Evolutionary conservation across 2,329 filamentous ascomycete species (phyloP).

Genomic region (Colletotrichum sp.): DNA sequence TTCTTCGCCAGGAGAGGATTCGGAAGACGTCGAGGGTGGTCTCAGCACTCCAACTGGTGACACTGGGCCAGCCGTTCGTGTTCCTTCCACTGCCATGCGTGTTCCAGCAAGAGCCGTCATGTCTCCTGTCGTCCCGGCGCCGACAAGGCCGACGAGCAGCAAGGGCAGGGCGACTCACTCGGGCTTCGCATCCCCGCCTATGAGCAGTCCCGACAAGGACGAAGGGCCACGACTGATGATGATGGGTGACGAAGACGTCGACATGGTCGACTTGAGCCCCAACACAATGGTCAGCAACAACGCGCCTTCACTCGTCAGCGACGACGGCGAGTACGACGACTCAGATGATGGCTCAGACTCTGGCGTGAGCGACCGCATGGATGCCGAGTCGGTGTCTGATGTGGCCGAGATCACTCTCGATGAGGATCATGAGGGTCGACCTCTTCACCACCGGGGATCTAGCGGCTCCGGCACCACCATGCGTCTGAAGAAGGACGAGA

Average conservation of each 20-base stretch:
- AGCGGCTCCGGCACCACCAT: slow-evolving; percentile 41
- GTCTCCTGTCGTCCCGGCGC: slow-evolving; percentile 48
- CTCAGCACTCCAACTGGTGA: slow-evolving; percentile 26
- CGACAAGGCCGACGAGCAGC: slow-evolving; percentile 59
- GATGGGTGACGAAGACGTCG: slow-evolving; percentile 51
- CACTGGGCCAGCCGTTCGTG: slow-evolving; percentile 33
- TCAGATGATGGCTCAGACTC: slow-evolving; percentile 69
- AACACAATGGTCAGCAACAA: slow-evolving; percentile 76
- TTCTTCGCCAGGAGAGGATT: slow-evolving; percentile 58
- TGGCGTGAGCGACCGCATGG: slow-evolving; percentile 60
- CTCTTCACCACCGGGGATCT: slow-evolving; percentile 46
- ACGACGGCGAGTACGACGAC: slow-evolving; percentile 80
- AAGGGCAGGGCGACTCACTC: slow-evolving; percentile 54
- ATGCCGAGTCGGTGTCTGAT: slow-evolving; percentile 64
- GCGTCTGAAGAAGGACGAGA: slow-evolving; percentile 58
- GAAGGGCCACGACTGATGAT: slow-evolving; percentile 35
- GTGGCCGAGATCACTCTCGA: slow-evolving; percentile 68
- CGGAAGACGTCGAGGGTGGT: slow-evolving; percentile 51
- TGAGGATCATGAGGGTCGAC: slow-evolving; percentile 55
- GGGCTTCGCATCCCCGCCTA: slow-evolving; percentile 43
- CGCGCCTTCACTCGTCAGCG: slow-evolving; percentile 79
- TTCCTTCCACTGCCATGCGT: slow-evolving; percentile 48
- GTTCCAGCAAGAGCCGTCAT: slow-evolving; percentile 64
- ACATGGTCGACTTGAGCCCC: slow-evolving; percentile 70
- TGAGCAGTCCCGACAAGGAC: slow-evolving; percentile 22